Evolutionary conservation across 805 yeast genomes (phyloP).

Genomic region (Naumovozyma dairenensis): DNA sequence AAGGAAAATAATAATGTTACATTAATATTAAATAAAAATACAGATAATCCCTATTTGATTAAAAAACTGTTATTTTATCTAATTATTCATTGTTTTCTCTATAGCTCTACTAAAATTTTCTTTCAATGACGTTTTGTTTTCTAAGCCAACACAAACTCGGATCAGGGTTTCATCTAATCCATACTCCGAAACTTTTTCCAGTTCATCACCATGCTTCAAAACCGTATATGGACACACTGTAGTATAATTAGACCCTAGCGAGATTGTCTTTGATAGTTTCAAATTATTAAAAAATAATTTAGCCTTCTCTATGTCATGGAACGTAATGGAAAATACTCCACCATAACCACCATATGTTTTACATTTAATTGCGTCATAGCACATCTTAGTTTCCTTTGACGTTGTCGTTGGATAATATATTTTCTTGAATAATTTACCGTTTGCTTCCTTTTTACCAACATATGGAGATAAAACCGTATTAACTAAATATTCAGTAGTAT

Average conservation of each 20-base stretch:
- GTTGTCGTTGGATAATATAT: slow-evolving; percentile 62
- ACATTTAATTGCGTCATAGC: slow-evolving; percentile 60
- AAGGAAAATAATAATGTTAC: no score
- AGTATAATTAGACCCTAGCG: slow-evolving; percentile 75
- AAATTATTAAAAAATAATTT: slow-evolving; percentile 58
- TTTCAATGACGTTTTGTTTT: slow-evolving; percentile 51
- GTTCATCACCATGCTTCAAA: slow-evolving; percentile 73
- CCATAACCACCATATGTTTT: slow-evolving; percentile 80
- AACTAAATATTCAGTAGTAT: slow-evolving; percentile 45
- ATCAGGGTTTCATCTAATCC: slow-evolving; percentile 74
- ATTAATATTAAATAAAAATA: no score
- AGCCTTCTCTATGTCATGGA: slow-evolving; percentile 55
- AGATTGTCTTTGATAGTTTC: slow-evolving; percentile 60
- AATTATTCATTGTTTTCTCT: slow-evolving; percentile 24
- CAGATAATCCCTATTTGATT: no score
- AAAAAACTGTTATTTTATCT: no score
- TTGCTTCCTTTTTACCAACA: no score
- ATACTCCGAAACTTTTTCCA: slow-evolving; percentile 71
- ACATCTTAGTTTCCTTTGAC: slow-evolving; percentile 38
- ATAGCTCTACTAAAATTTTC: slow-evolving; percentile 44
- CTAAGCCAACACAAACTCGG: slow-evolving; percentile 79
- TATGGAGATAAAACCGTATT: slow-evolving; percentile 38
- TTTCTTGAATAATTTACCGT: slow-evolving; percentile 45
- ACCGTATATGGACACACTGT: slow-evolving; percentile 85
- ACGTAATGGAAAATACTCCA: slow-evolving; percentile 68